Evolutionary conservation across 306 rosid genomes (phyloP), one percentile per base, ranked within the genome.

Genomic region (Trifolium fragiferum): DNA sequence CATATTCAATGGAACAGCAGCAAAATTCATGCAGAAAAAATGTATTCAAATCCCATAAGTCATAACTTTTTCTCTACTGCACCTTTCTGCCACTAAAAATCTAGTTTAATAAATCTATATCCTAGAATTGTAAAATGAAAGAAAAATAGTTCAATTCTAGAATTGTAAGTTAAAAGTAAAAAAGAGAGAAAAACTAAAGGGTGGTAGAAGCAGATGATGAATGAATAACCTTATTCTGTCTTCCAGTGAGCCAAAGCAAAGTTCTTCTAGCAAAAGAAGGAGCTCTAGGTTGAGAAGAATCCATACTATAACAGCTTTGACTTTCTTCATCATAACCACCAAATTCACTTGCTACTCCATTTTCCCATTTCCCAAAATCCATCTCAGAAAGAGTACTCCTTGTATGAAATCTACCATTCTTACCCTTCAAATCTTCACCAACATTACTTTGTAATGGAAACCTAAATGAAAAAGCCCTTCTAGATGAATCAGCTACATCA

Each of bases 201-300:
- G 71, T 86, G 72, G 73, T 86, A 70, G 97, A 88, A 84, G 73
- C 72, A 33, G 77, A 81, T 35, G 88, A 83, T 14, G 95, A 92
- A 64, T 94, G 91, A 77, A 90, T 89, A 80, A 92, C 97, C 90
- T 92, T 95, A 73, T 86, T 92, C 83, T 89, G 97, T 84, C 78
- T 90, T 70, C 98, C 98, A 38, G 87, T 82, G 1, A 95, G 93
- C 99, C 98, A 95, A 78, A 89, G 87, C 77, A 95, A 84, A 66
- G 98, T 92, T 80, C 83, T 90, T 68, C 94, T 89, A 4, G 99
- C 96, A 51, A 95, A 95, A 35, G 98, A 95, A 41, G 97, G 92
- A 3, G 88, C 86, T 49, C 88, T 94, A 20, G 86, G 72, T 73
- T 90, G 91, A 16, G 69, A 94, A 6, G 66, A 94, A 77, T 94